Percentiles rank a stretch among this genome's conserved stretches.
Conservation (phyloP, 2,329 filamentous ascomycete genomes). For the Botrytis elliptica region DNA sequence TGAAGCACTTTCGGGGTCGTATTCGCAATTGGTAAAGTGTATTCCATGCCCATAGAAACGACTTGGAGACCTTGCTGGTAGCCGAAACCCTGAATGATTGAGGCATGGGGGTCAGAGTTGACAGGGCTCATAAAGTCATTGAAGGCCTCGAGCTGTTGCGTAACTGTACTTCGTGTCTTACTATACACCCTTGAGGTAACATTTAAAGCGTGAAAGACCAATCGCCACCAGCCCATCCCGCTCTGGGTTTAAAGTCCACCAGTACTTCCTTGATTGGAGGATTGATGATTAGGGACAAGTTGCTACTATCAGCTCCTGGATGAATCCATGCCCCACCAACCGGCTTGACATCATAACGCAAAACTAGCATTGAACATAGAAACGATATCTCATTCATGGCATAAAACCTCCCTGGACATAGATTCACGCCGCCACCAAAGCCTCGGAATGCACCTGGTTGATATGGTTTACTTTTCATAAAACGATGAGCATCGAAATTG, state of each 20-base stretch:
- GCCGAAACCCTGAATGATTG: no score
- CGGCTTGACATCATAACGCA: conserved; percentile 1
- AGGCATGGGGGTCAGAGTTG: no score
- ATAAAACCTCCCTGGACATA: conserved; percentile 11
- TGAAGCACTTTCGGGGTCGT: no score
- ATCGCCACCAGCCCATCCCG: neutral
- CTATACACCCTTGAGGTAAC: neutral
- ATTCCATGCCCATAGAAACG: no score
- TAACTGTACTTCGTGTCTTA: neutral
- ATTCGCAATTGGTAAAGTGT: no score
- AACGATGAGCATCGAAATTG: neutral
- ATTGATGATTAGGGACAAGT: neutral
- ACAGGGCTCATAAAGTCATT: no score
- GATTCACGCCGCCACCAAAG: conserved; percentile 10
- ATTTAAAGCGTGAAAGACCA: conserved; percentile 14
- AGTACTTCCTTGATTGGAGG: neutral
- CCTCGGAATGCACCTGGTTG: neutral
- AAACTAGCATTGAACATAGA: neutral
- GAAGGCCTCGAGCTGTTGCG: no score
- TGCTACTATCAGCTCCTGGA: neutral
- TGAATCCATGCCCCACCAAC: neutral
- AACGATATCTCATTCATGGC: conserved; percentile 2
- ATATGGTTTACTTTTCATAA: conserved; percentile 5
- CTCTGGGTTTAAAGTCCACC: neutral
- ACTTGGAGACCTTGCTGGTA: no score